Conservation (phyloP, 106 monocot species). For the Apostasia shenzhenica region DNA sequence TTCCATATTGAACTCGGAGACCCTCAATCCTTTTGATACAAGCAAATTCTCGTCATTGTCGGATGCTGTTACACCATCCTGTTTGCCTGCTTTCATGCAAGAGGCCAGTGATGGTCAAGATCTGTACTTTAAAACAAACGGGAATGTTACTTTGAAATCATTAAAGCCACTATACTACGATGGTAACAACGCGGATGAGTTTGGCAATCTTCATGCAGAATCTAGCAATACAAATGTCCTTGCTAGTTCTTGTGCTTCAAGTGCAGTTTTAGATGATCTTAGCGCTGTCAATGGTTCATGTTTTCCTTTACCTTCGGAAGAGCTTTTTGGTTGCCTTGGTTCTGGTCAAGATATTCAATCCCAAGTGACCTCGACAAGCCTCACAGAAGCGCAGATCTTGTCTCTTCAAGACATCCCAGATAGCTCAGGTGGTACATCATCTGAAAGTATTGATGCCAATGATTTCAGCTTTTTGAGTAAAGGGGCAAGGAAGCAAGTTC, state of each 20-base stretch:
- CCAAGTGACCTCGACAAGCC: constrained; percentile 42
- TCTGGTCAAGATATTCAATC: constrained; percentile 53
- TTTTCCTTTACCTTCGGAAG: constrained; percentile 30
- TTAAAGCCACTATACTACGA: constrained; percentile 34
- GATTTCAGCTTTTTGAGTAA: constrained; percentile 27
- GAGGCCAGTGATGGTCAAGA: constrained; percentile 31
- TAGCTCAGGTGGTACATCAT: constrained; percentile 49
- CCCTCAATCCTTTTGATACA: constrained; percentile 18
- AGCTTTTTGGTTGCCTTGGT: constrained; percentile 19
- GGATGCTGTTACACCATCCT: constrained; percentile 10
- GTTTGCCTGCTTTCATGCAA: constrained; percentile 23
- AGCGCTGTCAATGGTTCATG: constrained; percentile 12
- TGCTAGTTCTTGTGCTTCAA: constrained; percentile 20
- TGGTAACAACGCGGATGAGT: constrained; percentile 16
- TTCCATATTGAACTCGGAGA: constrained; percentile 29
- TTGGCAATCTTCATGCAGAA: constrained; percentile 31
- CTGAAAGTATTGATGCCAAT: constrained; percentile 41
- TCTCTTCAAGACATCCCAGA: constrained; percentile 48
- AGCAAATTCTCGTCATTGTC: constrained; percentile 23
- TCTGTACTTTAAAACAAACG: constrained; percentile 14
- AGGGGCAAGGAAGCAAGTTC: constrained; percentile 36
- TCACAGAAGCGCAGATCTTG: constrained; percentile 37
- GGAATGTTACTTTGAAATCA: constrained; percentile 21
- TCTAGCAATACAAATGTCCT: constrained; percentile 14
- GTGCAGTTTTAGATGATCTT: constrained; percentile 23